Base-by-base conservation (phyloP, 2,329 filamentous ascomycete species). In the Ophiocordyceps camponoti-rufipedis region DNA sequence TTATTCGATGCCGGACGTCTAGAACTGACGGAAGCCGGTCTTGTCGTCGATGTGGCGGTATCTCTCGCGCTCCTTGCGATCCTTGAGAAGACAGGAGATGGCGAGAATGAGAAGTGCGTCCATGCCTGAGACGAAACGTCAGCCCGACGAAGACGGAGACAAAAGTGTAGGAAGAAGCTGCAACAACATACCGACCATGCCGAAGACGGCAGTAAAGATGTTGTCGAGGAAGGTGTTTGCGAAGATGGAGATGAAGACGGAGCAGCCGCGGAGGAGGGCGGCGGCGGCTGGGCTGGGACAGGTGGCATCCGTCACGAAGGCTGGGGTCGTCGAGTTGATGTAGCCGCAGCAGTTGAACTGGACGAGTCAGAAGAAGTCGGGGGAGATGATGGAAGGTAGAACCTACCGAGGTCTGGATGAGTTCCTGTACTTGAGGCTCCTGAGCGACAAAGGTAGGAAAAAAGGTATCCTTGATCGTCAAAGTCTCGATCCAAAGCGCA, bases 21-120 rank as follows among this genome's bases (percentile, higher is more conserved):
- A 47, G 32, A 47, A 39, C 12, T 47, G 46, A 19, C 60, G 62
- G 51, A 65, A 64, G 45, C 78, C 75, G 50, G 63, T 74, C 75
- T 91, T 91, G 70, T 86, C 78, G 57, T 89, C 84, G 55, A 91
- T 88, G 56, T 83, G 72, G 48, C 78, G 75, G 65, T 86, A 91
- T 48, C 85, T 72, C 62, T 83, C 78, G 55, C 77, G 75, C 66
- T 91, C 85, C 63, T 82, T 83, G 57, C 84, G 78, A 55, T 86
- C 80, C 70, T 87, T 88, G 54, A 86, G 69, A 41, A 91, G 69
- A 62, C 85, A 86, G 29, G 81, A 79, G 12, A 81, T 78, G 52
- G 76, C 74, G 46, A 89, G 66, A 52, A 89, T 65, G 43, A 89
- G 67, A 44, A 85, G 56, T 40, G 72, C 72, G 56, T 87, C 78